Base-by-base conservation (phyloP, 345 rosid genomes). In the Litchi chinensis region DNA sequence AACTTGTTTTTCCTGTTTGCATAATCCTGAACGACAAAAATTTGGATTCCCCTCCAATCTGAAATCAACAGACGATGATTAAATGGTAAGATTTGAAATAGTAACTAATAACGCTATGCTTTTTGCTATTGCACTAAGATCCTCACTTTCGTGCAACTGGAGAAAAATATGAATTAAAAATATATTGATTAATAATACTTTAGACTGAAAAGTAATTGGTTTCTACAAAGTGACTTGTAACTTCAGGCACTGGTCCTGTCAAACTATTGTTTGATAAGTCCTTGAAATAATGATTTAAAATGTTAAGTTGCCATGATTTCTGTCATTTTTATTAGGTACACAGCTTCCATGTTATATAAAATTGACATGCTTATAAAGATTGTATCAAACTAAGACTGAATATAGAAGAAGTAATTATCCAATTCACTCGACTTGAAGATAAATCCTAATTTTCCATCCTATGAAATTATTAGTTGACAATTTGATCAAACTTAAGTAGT, bases 221-320 rank as follows among this genome's bases (percentile, higher is more conserved):
- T 32, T 32, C 37, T 32, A 32, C 37, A 32, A 32, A 32, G 37
- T 32, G 2, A 90, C 91, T 88, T 76, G 75, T 3, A 32, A 32
- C 87, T 3, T 74, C 72, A 0, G 91, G 92, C 67, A 87, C 76
- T 24, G 44, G 52, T 19, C 92, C 92, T 0, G 75, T 79, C 81
- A 90, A 83, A 65, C 57, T 83, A 68, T 88, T 87, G 75, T 85
- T 85, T 12, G 89, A 87, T 64, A 88, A 81, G 72, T 88, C 91
- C 78, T 90, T 88, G 64, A 9, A n/a, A 64, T 12, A 10, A 4
- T 28, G 46, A 78, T 16, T 1, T 0, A n/a, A 10, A 32, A 37
- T 62, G 13, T 59, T 8, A 0, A 22, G 24, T 43, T 22, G 2
- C 32, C 39, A 2, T 52, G 15, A 0, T 76, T 39, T 8, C 59